Base-by-base conservation (phyloP, 1,139 yeast species). In the Taphrina wiesneri region DNA sequence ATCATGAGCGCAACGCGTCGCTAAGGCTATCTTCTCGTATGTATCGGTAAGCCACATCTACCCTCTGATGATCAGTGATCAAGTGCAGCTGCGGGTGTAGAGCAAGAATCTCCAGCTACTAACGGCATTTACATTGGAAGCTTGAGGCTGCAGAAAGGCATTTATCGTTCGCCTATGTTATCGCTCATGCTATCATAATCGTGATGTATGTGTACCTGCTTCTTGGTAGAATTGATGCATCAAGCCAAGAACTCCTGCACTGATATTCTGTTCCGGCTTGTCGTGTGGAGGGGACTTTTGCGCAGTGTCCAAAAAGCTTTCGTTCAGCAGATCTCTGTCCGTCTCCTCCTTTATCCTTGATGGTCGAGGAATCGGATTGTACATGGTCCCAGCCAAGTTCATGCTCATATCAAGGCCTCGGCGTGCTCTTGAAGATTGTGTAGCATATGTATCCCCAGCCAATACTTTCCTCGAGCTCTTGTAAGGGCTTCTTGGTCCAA, bases 181-280 rank as follows among this genome's bases (percentile, higher is more conserved):
- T 5, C 43, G 54, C 54, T 49, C 25, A 49, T 28, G 36, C 36
- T 15, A 13, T 52, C 56, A 52, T 17, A 54, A 17, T 36, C 41
- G 59, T 21, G 49, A n/a, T n/a, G 25, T 32, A 23, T 39, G 32
- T 21, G 49, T 60, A 25, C 64, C 64, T n/a, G 64, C 65, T 45
- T 62, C 65, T 30, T 62, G 60, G 28, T 62, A 62, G 30, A 62
- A 62, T 17, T 62, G 65, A 53, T 53, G 60, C 65, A 62, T 53
- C 34, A 62, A 41, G 11, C 65, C 65, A 17, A 62, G 39, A 15
- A 62, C 65, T 13, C 65, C 65, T 9, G 60, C 65, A 43, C 54
- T 46, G n/a, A 45, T 43, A 11, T 21, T 17, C 17, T 28, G 54
- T 32, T 23, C 46, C 36, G 15, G 45, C 21, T 36, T 21, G 19